Conservation (phyloP, 495 filamentous ascomycete species). For the Aspergillus diversus region DNA sequence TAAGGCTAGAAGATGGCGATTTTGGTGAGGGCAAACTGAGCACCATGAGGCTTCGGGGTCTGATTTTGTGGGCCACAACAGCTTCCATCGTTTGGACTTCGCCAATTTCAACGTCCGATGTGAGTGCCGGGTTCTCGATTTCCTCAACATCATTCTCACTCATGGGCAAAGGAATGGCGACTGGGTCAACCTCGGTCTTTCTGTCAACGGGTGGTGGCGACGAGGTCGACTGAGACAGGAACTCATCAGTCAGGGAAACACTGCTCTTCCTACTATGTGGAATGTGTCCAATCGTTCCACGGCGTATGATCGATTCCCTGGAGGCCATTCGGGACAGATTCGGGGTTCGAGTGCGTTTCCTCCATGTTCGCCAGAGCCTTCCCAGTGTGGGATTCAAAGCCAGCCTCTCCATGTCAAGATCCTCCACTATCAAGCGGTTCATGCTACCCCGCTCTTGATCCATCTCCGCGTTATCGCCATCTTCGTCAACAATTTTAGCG, state of each 20-base stretch:
- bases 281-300: slow-evolving; percentile 26
- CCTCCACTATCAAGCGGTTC: slow-evolving; percentile 79
- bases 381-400: slow-evolving; percentile 87
- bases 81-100: slow-evolving; percentile 53
- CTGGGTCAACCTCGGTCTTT: slow-evolving; percentile 47
- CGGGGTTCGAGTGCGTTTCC: slow-evolving; percentile 67
- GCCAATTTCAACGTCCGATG: slow-evolving; percentile 60
- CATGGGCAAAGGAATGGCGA: slow-evolving; percentile 65
- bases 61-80: slow-evolving; percentile 50
- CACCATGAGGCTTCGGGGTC: slow-evolving; percentile 67
- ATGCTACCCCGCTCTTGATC: slow-evolving; percentile 37
- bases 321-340: slow-evolving; percentile 44
- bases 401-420: slow-evolving; percentile 90
- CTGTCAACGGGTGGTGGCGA: slow-evolving; percentile 16
- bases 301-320: slow-evolving; percentile 49
- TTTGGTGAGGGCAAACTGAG: slow-evolving; percentile 45
- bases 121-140: slow-evolving; percentile 71
- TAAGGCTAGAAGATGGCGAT: slow-evolving; percentile 37
- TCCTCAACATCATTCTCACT: slow-evolving; percentile 71
- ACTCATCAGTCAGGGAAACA: slow-evolving; percentile 41
- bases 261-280: slow-evolving; percentile 44
- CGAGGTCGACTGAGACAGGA: slow-evolving; percentile 17
- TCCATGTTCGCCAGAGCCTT: slow-evolving; percentile 93
- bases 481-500: slow-evolving; percentile 33
- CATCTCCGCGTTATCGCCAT: slow-evolving; percentile 23